Conservation (phyloP, 169 alveolate species). For the Theileria parva region DNA sequence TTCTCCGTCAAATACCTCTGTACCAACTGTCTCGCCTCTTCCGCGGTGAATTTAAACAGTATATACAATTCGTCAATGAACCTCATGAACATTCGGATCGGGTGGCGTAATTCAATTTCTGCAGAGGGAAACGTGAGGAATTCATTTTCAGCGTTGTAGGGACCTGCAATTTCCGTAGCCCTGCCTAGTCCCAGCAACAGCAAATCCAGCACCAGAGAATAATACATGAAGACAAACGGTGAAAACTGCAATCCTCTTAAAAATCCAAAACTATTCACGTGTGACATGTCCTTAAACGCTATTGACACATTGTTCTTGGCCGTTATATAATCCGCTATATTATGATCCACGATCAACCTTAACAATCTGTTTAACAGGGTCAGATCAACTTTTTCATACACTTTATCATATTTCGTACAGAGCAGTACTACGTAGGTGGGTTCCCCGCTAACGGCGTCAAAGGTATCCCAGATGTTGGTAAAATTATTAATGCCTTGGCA, state of each 20-base stretch:
- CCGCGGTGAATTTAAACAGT: slow-evolving; percentile 91
- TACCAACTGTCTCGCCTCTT: slow-evolving; percentile 95
- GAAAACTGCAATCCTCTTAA: slow-evolving; percentile 98
- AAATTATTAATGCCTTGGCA: slow-evolving; percentile 99
- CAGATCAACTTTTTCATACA: slow-evolving; percentile 97
- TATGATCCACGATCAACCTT: slow-evolving; percentile 98
- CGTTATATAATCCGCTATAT: slow-evolving; percentile 99
- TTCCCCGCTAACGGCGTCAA: slow-evolving; percentile 78
- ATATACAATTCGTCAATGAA: slow-evolving; percentile 94
- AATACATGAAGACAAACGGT: slow-evolving; percentile 95
- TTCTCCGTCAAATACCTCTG: slow-evolving; percentile 98
- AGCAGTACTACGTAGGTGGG: slow-evolving; percentile 85
- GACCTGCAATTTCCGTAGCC: slow-evolving; percentile 99
- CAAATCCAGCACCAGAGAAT: slow-evolving; percentile 89
- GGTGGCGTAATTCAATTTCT: slow-evolving; percentile 95
- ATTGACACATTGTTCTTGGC: slow-evolving; percentile 97
- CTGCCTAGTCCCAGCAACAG: slow-evolving; percentile 96
- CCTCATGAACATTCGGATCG: slow-evolving; percentile 96
- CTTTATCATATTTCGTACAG: slow-evolving; percentile 85
- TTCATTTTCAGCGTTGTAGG: slow-evolving; percentile 85
- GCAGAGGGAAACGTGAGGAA: slow-evolving; percentile 93
- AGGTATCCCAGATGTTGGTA: slow-evolving; percentile 95
- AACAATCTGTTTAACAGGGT: slow-evolving; percentile 95
- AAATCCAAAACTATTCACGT: slow-evolving; percentile 97
- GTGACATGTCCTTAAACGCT: slow-evolving; percentile 98